These are phyloP conservation scores for Fomes fomentarius DNA, from an alignment of 1,284 basidiomycete genomes.

Conservation along the genomic window DNA sequence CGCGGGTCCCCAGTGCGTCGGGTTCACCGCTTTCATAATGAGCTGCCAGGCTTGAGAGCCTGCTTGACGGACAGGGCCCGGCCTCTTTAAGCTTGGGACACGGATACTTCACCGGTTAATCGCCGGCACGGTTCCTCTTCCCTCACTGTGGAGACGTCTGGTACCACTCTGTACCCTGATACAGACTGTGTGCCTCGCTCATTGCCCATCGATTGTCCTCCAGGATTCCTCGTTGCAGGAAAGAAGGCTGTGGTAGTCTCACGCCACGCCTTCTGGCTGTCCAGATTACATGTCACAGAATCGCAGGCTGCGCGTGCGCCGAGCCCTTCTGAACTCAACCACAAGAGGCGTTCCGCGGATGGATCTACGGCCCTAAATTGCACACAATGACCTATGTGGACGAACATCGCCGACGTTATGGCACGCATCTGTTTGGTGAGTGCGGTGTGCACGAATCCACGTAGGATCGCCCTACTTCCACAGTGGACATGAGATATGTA, in stretches of 20 bases:
- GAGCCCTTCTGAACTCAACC: not conserved
- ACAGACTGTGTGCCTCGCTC: slow-evolving; percentile 19
- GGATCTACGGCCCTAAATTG: not conserved
- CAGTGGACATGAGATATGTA: no score
- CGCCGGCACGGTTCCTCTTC: slow-evolving; percentile 12
- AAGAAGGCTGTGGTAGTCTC: not conserved
- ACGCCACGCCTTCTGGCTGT: not conserved
- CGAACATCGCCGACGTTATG: not conserved
- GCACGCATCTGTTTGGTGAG: not conserved
- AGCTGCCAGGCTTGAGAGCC: slow-evolving; percentile 15
- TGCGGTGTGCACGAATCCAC: no score
- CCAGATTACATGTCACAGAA: not conserved
- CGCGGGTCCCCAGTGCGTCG: not conserved
- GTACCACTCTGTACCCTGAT: slow-evolving; percentile 1
- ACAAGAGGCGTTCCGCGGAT: not conserved
- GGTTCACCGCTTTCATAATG: slow-evolving; percentile 13
- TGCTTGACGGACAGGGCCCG: slow-evolving; percentile 10
- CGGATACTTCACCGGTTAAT: slow-evolving; percentile 19
- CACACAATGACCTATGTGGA: not conserved
- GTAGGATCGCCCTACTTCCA: no score
- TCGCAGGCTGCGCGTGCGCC: not conserved
- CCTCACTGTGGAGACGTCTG: slow-evolving; percentile 11
- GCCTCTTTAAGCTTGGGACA: slow-evolving; percentile 8
- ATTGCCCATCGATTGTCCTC: slow-evolving; percentile 18
- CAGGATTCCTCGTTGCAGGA: slow-evolving; percentile 2